Evolutionary conservation across 2,329 filamentous ascomycete genomes (phyloP).

Genomic region (Xylariaceae sp.): DNA sequence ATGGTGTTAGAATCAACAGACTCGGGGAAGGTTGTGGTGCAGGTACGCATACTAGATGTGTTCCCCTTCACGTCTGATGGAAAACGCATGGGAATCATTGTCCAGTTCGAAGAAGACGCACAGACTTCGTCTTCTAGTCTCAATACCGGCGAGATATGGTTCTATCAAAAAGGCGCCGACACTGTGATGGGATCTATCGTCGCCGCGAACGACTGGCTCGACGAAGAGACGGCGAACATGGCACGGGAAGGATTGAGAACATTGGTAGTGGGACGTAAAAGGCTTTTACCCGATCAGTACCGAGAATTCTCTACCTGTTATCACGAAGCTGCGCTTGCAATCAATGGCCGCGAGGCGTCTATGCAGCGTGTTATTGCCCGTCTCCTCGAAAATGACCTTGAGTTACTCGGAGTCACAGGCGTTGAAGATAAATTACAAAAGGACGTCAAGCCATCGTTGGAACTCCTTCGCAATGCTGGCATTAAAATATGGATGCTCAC

Average conservation of each 20-base stretch:
- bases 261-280: slow-evolving; percentile 89
- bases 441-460: slow-evolving; percentile 91
- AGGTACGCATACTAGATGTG: slow-evolving; percentile 82
- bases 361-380: slow-evolving; percentile 76
- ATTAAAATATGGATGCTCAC: slow-evolving; percentile 99
- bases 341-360: slow-evolving; percentile 71
- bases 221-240: slow-evolving; percentile 99
- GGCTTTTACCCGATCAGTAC: slow-evolving; percentile 72
- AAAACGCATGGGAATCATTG: slow-evolving; percentile 96
- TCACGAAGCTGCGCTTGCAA: slow-evolving; percentile 71
- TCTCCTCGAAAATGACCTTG: slow-evolving; percentile 80
- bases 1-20: slow-evolving; percentile 77
- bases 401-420: slow-evolving; percentile 92
- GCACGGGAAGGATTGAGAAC: slow-evolving; percentile 92
- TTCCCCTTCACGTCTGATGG: slow-evolving; percentile 98
- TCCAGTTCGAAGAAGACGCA: slow-evolving; percentile 67
- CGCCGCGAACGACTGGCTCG: slow-evolving; percentile 93
- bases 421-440: slow-evolving; percentile 95
- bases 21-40: slow-evolving; percentile 68
- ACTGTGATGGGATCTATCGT: slow-evolving; percentile 98
- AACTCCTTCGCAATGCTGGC: slow-evolving; percentile 90
- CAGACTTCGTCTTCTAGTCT: slow-evolving; percentile 43
- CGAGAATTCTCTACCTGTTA: slow-evolving; percentile 70
- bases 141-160: slow-evolving; percentile 79
- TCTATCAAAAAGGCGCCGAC: slow-evolving; percentile 97